Conservation (phyloP, 352 stramenopile genomes). For the Globisporangium perplexum region DNA sequence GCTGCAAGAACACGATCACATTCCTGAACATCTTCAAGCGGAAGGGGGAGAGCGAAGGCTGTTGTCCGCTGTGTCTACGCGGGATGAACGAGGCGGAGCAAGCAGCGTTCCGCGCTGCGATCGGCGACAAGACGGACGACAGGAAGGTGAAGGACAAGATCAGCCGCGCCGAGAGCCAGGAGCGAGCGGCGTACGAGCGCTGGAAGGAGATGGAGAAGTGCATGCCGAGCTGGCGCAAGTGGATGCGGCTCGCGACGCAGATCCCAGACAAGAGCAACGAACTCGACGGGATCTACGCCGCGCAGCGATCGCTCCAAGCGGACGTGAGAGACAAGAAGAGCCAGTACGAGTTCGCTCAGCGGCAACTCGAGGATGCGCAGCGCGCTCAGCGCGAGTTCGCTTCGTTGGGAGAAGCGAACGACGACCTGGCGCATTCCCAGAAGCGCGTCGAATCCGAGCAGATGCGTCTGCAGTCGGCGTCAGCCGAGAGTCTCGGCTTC, state of each 20-base stretch:
- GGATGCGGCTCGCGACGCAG: constrained; percentile 38
- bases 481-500: constrained; percentile 26
- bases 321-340: constrained; percentile 49
- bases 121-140: constrained; percentile 76
- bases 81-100: constrained; percentile 55
- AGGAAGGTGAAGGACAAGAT: constrained; percentile 76
- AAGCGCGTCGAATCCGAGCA: constrained; percentile 29
- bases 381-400: constrained; percentile 28
- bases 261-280: constrained; percentile 41
- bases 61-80: constrained; percentile 69
- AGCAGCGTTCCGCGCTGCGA: constrained; percentile 45
- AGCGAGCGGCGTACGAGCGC: constrained; percentile 37
- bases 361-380: constrained; percentile 29
- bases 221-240: constrained; percentile 70
- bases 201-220: constrained; percentile 52
- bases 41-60: constrained; percentile 76
- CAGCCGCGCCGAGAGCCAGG: constrained; percentile 44
- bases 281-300: constrained; percentile 39
- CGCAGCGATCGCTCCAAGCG: constrained; percentile 35
- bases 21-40: constrained; percentile 84
- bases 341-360: constrained; percentile 9
- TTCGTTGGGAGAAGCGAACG: constrained; percentile 18
- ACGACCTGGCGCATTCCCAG: constrained; percentile 29
- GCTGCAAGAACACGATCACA: constrained; percentile 76
- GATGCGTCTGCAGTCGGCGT: constrained; percentile 21